phyloP scores from a whole-genome alignment of 2,329 filamentous ascomycete species.

The Diaporthe ampelina region DNA sequence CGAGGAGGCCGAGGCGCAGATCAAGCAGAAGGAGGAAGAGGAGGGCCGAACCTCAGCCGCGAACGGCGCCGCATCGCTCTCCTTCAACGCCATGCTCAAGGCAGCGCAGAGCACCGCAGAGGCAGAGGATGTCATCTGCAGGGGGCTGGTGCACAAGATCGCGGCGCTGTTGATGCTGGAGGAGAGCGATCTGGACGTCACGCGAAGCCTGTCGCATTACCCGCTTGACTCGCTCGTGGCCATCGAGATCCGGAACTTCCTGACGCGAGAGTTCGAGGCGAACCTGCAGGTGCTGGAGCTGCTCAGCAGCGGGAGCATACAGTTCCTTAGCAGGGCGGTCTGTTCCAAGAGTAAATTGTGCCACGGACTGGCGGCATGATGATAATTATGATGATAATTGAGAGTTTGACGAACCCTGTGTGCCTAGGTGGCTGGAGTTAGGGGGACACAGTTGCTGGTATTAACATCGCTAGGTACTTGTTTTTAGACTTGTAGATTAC shows the following conservation, averaged over 20 bases:
- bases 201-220: constrained; percentile 47
- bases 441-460: too few species aligned
- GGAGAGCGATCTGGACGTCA: constrained; percentile 46
- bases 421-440: not conserved
- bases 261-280: constrained; percentile 62
- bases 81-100: constrained; percentile 60
- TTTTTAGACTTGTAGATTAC: too few species aligned
- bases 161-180: constrained; percentile 64
- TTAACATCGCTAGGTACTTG: too few species aligned
- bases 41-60: not conserved
- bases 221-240: constrained; percentile 50
- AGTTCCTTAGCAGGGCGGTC: constrained; percentile 62
- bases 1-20: constrained; percentile 52
- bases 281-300: constrained; percentile 69
- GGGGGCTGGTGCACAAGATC: constrained; percentile 63
- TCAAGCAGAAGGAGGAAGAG: not conserved
- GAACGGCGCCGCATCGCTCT: constrained; percentile 50
- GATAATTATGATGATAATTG: not conserved
- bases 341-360: constrained; percentile 61
- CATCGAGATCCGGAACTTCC: constrained; percentile 50
- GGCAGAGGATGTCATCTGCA: constrained; percentile 60
- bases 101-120: constrained; percentile 58
- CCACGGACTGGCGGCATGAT: not conserved
- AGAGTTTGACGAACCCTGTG: not conserved
- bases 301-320: constrained; percentile 64